Base-by-base conservation (phyloP, 1,284 basidiomycete species). In the Sutorius eximius region DNA sequence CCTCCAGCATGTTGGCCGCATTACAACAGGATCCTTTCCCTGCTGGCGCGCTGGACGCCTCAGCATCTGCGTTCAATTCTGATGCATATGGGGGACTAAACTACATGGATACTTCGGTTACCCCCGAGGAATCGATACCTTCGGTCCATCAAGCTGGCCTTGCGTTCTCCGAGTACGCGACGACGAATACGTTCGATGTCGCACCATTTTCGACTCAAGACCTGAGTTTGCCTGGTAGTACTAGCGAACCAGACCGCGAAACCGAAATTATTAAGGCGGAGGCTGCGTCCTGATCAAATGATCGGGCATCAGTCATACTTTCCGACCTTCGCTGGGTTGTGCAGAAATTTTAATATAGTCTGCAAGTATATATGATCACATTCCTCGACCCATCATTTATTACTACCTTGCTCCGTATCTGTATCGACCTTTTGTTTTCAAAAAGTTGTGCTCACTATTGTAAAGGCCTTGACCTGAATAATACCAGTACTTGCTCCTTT, bases 1-100 rank as follows among this genome's bases (percentile, higher is more conserved):
- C 89, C 29, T 89, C 89, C 49, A 91, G 87, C 71, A 92, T 92
- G 89, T 81, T 92, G 59, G 89, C 89, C 45, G 89, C 88, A 10
- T 76, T 92, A 59, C 89, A 89, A 67, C 82, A 86, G 45, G 89
- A 91, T 55, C 67, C 82, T 30, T 91, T 88, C 74, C 77, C 81
- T 12, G 60, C 78, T 38, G 80, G 80, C 53, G 75, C 85, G 48
- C 75, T 89, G 63, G 88, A 90, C 68, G 78, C 82, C 13, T 70
- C 81, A 52, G 71, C 81, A 45, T 77, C 80, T 11, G 73, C 76
- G 29, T 90, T 87, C 68, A 82, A 78, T 64, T 66, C 83, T 29
- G 87, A 89, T 66, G 80, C 82, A 24, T 90, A 87, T 68, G 80
- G 79, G 49, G 76, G 85, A 38, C 74, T 89, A 63, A 80, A 84